Base-by-base conservation (phyloP, 805 yeast genomes). In the Wickerhamomyces ciferrii region DNA sequence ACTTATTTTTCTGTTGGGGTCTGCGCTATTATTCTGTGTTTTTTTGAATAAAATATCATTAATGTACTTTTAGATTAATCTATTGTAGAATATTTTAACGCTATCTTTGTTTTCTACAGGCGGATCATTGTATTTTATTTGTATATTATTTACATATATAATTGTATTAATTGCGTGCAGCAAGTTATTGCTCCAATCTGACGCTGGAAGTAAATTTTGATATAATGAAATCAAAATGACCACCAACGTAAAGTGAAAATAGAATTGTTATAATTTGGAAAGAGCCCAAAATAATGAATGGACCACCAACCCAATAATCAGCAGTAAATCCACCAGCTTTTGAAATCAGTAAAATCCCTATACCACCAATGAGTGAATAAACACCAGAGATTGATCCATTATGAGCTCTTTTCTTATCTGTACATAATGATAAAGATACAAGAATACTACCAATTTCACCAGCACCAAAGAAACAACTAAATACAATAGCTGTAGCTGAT, bases 301-400 rank as follows among this genome's bases (percentile, higher is more conserved):
- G 87, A 0, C 78, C 76, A 35, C 77, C 74, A 21, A 73, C 63
- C 78, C 81, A 78, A 34, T 52, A 43, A 56, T 83, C 88, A 21
- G 84, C 76, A 52, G 78, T 66, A 15, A 65, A 55, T 4, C 90
- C 90, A 6, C 90, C 91, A 10, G 81, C 32, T 54, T 77, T 78
- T 32, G 82, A 75, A 25, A 83, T 65, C 1, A 81, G 44, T 47
- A 84, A 63, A 24, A 84, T 81, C 2, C 92, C 92, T 8, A 81
- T 43, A 1, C 87, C 87, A 17, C 89, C 90, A 52, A 75, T 68
- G 45, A 84, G 72, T n/a, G 84, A 75, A 58, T 80, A 82, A 13
- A 82, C 76, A 7, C 92, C 92, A 43, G 84, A 75, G 37, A 84
- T 73, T 2, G 85, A 71, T n/a, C 90, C 90, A 42, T 78, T 75